Conservation (phyloP, 2,329 filamentous ascomycete genomes). For the Claviceps citrina region DNA sequence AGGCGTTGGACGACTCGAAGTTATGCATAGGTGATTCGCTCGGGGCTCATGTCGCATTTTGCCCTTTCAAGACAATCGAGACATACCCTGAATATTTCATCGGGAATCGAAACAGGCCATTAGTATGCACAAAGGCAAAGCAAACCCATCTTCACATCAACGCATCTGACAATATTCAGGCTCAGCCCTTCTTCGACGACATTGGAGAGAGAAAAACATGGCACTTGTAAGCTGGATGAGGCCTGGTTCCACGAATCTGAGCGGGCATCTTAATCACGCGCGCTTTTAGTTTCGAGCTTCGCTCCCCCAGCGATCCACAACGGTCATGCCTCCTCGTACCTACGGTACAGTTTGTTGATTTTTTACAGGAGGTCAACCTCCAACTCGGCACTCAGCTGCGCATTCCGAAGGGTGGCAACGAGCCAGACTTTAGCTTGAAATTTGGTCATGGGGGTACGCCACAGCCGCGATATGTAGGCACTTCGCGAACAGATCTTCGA, state of each 20-base stretch:
- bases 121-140: slow-evolving; percentile 16
- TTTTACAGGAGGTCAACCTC: slow-evolving; percentile 50
- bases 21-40: slow-evolving; percentile 14
- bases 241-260: neutral
- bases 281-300: slow-evolving; percentile 47
- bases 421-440: slow-evolving; percentile 40
- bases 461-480: slow-evolving; percentile 46
- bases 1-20: slow-evolving; percentile 10
- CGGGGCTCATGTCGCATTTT: slow-evolving; percentile 22
- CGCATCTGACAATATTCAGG: slow-evolving; percentile 14
- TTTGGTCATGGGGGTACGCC: slow-evolving; percentile 48
- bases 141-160: neutral
- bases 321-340: slow-evolving; percentile 53
- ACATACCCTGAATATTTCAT: slow-evolving; percentile 47
- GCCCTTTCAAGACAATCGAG: slow-evolving; percentile 36
- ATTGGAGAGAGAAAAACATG: slow-evolving; percentile 48
- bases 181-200: slow-evolving; percentile 36
- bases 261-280: neutral
- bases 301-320: slow-evolving; percentile 30
- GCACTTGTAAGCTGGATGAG: slow-evolving; percentile 50
- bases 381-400: slow-evolving; percentile 36
- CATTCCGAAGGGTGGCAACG: slow-evolving; percentile 38
- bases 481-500: slow-evolving; percentile 12
- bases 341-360: slow-evolving; percentile 45
- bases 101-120: slow-evolving; percentile 34